These are phyloP conservation scores for Poterioochromonas sp. DNA, from an alignment of 352 stramenopile species.

Conservation along the genomic window DNA sequence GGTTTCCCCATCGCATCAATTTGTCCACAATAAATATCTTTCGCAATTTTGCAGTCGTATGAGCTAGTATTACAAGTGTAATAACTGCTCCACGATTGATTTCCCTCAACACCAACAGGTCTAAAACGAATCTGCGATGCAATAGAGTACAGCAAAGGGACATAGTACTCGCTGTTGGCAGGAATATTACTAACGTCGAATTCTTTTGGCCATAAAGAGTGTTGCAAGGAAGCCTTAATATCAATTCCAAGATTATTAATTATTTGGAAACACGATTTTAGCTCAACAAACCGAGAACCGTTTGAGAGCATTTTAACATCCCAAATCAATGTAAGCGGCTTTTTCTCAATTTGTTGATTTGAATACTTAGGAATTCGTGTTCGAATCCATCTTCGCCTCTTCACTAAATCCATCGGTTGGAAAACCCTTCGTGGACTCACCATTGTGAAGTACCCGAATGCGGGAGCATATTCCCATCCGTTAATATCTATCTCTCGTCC, in stretches of 20 bases:
- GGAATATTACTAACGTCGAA: background rate
- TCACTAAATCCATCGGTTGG: constrained; percentile 26
- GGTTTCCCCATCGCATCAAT: background rate
- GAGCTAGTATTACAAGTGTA: background rate
- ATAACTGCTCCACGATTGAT: background rate
- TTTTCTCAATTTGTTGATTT: background rate
- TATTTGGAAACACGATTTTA: constrained; percentile 23
- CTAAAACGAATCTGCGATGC: background rate
- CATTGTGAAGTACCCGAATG: constrained; percentile 12
- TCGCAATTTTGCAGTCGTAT: constrained; percentile 7
- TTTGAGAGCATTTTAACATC: constrained; percentile 19
- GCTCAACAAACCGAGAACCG: constrained; percentile 7
- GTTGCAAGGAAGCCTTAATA: background rate
- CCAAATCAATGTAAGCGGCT: constrained; percentile 22
- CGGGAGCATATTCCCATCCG: constrained; percentile 30
- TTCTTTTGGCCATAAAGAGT: background rate
- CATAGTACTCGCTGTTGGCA: background rate
- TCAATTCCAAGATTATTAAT: background rate
- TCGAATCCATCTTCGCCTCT: constrained; percentile 27
- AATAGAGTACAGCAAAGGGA: constrained; percentile 23
- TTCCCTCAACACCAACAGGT: background rate
- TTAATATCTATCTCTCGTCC: constrained; percentile 21
- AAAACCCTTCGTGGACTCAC: background rate
- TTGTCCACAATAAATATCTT: background rate
- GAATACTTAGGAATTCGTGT: background rate